Base-by-base conservation (phyloP, 768 basidiomycete genomes). In the Boletus barrowsii region DNA sequence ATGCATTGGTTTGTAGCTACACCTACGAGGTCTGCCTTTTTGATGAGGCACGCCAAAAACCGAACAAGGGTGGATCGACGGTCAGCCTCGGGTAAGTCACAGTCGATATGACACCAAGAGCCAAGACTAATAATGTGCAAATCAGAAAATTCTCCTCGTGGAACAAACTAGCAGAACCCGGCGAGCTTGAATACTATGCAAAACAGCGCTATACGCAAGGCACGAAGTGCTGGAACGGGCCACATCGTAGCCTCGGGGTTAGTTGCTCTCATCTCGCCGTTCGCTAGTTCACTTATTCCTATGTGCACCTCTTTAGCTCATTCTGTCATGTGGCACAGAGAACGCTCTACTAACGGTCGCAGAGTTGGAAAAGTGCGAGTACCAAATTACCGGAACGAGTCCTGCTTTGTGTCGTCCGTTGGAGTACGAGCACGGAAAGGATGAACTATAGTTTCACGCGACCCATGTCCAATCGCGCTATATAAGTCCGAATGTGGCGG, bases 311-410 rank as follows among this genome's bases (percentile, higher is more conserved):
- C 42, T 54, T 40, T 5, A 95, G 90, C 80, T 99, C 29, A 73
- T 90, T 44, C 72, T 97, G 49, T 76, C 83, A 3, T 99, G 97
- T 61, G 97, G 93, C 5, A 84, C 80, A 1, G 88, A 94, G 64
- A 98, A 98, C 64, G 79, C 78, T 4, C 71, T 99, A 33, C 71
- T 87, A 14, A 80, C 84, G 1, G 84, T 98, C 5, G 79, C 80
- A 42, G 97, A 99, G 73, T 80, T 95, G 18, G 94, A 98, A 72
- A 98, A 98, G 75, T 98, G 96, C 74, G 93, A 95, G 71, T 98
- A 98, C 64, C 83, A 87, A 65, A 82, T 93, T 64, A 90, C 84
- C 10, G 93, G 81, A 22, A 94, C 91, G 35, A 82, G 83, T 0
- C 94, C 94, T 11, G 93, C 93, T 2, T 70, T 97, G 50, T 98